These are phyloP conservation scores for Termitomyces sp. DNA, from an alignment of 768 basidiomycete genomes.

Conservation along the genomic window DNA sequence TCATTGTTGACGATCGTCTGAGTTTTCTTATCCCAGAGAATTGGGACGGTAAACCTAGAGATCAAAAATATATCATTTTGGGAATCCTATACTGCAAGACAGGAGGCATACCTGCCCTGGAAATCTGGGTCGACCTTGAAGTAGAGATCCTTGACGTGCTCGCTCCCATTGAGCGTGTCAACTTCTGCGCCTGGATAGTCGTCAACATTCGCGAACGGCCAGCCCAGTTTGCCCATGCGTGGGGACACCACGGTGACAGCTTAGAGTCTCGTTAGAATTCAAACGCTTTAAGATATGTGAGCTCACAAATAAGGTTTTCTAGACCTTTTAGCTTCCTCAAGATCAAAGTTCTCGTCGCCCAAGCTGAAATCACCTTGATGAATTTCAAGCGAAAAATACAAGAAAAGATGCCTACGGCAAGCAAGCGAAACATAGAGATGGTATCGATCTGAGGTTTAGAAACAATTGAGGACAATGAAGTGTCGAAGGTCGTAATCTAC, in stretches of 20 bases:
- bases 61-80: not conserved
- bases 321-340: slow-evolving; percentile 89
- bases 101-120: slow-evolving; percentile 50
- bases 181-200: slow-evolving; percentile 66
- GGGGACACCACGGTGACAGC: slow-evolving; percentile 84
- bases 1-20: slow-evolving; percentile 94
- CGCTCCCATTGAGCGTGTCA: slow-evolving; percentile 67
- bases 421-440: slow-evolving; percentile 86
- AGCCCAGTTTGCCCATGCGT: slow-evolving; percentile 79
- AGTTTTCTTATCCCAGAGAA: slow-evolving; percentile 89
- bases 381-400: not conserved
- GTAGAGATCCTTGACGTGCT: slow-evolving; percentile 84
- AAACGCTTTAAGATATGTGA: not conserved
- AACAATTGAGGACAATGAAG: not conserved
- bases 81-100: not conserved
- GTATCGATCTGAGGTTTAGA: slow-evolving; percentile 64
- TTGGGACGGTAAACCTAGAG: slow-evolving; percentile 75
- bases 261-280: slow-evolving; percentile 25
- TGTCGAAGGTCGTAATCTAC: slow-evolving; percentile 14
- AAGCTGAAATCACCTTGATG: slow-evolving; percentile 42
- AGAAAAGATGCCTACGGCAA: slow-evolving; percentile 58
- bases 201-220: slow-evolving; percentile 78
- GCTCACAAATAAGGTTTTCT: slow-evolving; percentile 76
- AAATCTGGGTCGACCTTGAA: slow-evolving; percentile 72
- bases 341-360: slow-evolving; percentile 91